These are phyloP conservation scores for Leptographium procerum DNA, from an alignment of 2,329 filamentous ascomycete species.

Conservation along the genomic window DNA sequence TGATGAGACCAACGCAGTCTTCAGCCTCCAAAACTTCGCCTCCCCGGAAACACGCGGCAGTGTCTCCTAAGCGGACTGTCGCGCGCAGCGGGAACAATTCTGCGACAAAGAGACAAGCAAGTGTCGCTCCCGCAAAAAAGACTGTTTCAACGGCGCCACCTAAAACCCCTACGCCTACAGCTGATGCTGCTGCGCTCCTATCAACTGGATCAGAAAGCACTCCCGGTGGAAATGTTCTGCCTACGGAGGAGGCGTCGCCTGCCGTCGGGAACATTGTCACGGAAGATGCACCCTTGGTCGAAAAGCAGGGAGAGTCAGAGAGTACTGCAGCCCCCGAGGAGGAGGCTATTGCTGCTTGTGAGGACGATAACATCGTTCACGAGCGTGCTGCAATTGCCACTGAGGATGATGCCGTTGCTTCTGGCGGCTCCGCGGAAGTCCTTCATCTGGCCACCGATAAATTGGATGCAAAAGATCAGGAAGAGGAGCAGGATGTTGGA, in stretches of 20 bases:
- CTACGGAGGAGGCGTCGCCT: neutral
- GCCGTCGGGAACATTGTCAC: neutral
- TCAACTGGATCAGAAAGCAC: neutral
- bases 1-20: conserved; percentile 66
- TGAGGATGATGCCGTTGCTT: too few relatives aligned
- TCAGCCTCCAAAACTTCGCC: conserved; percentile 52
- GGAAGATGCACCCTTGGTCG: neutral
- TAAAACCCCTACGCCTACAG: neutral
- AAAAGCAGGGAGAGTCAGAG: neutral
- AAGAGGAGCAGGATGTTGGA: neutral
- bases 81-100: neutral
- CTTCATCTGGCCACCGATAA: too few relatives aligned
- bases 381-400: too few relatives aligned
- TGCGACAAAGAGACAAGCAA: neutral
- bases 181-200: neutral
- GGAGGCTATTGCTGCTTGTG: neutral
- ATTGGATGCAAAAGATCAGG: neutral
- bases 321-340: neutral
- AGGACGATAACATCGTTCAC: too few relatives aligned
- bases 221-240: neutral
- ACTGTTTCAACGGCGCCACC: neutral
- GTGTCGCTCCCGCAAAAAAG: neutral
- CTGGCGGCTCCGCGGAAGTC: too few relatives aligned
- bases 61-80: neutral
- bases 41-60: conserved; percentile 21